Base-by-base conservation (phyloP, 805 yeast genomes). In the Nakazawaea populi region DNA sequence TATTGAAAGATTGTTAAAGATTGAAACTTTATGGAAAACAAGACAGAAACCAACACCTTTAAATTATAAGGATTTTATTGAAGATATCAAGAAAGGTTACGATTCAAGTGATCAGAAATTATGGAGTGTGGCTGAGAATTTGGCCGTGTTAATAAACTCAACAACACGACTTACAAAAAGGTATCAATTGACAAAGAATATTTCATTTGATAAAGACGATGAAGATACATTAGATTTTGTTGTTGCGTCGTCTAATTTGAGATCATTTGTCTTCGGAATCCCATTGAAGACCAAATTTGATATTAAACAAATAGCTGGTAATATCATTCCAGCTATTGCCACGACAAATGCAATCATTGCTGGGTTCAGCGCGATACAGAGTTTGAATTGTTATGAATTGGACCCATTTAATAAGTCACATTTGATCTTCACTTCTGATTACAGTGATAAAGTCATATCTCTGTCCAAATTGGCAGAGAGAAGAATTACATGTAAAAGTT, bases 321-420 rank as follows among this genome's bases (percentile, higher is more conserved):
- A 92, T 66, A 94, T 94, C 59, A 94, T 94, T 40, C 99, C 99
- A 0, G 99, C 99, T 0, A 91, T 95, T 58, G 98, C 99, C 5
- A 94, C 99, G 1, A 92, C 97, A 4, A 94, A 94, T 65, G 98
- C 99, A 1, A 85, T 94, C 11, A 84, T 94, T 58, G 90, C 97
- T 0, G 99, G 99, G 0, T 77, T 89, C 57, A 85, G 94, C 12
- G 83, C 90, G 3, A 64, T 92, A 39, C 80, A 85, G 38, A 86
- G 96, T 0, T 68, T 90, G 44, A 78, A 63, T 64, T 80, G 49
- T 60, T 85, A 70, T 56, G 58, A 60, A 1, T 56, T 65, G 31
- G 65, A 66, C 2, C 64, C 67, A 11, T 56, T 65, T 7, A 55
- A 58, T 1, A 63, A 65, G 7, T 73, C 79, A 41, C 50, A 46